Base-by-base conservation (phyloP, 371 early-diverging fungal species). In the Lichtheimia hyalospora region DNA sequence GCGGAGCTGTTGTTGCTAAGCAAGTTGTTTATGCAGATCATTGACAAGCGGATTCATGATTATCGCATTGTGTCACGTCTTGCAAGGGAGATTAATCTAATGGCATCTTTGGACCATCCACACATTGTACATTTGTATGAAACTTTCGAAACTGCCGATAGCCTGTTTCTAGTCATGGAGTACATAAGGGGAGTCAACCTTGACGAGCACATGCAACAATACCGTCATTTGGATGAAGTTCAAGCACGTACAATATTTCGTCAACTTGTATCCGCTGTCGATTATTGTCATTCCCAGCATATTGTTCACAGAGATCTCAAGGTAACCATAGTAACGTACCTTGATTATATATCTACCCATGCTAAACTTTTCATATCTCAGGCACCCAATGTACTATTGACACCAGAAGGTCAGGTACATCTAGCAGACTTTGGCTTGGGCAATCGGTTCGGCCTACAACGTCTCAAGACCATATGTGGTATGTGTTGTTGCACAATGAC, bases 41-140 rank as follows among this genome's bases (percentile, higher is more conserved):
- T 94, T 51, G 92, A 94, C 70, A 94, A 92, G 64, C 88, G 88
- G n/a, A 76, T 79, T 5, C 85, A 92, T 52, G 91, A 90, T 69
- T 81, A 92, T 42, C 86, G 91, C 57, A 89, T 91, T 68, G 68
- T 92, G 58, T 72, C 83, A 28, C 86, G 92, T 58, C 69, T 94
- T 18, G 89, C 89, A 43, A 85, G 97, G 53, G 97, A 96, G 73
- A 89, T 93, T 20, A 73, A 85, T n/a, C 84, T 96, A 48, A 89
- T 96, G 89, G 92, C 93, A 70, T 64, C 89, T 27, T 74, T 95
- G n/a, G 82, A 90, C 58, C 94, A 94, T 64, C 88, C 89, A 23
- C 84, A 92, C 68, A 90, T 96, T 61, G 92, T 95, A 27, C 88
- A 90, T 62, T 81, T 96, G 5, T 85, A 91, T 64, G 97, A 95